Evolutionary conservation across 768 basidiomycete genomes (phyloP), one percentile per base, ranked within the genome.

Genomic region (Boletales sp.): DNA sequence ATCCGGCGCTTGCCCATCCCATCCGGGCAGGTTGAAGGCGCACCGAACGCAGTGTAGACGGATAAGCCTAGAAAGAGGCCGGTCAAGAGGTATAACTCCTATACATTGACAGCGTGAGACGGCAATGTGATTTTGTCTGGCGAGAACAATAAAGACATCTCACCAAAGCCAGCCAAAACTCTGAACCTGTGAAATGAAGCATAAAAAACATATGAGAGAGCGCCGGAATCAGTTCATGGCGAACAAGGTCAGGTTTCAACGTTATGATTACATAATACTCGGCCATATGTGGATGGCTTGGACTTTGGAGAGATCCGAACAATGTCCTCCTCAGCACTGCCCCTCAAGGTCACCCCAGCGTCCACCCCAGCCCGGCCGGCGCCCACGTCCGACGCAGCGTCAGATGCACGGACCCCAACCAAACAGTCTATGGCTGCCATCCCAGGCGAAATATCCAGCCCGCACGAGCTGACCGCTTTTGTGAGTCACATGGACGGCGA

Each of bases 381-480:
- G 9, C 40, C 59, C 19, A 36, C 48, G 14, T 52, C 66, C 8
- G 67, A 64, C 2, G 51, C 35, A 43, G 52, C 62, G 47, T 53
- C 64, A 19, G 55, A 48, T 40, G 39, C 55, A 29, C 58, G 51
- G 59, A 82, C 79, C n/a, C 79, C 80, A 21, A 74, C 78, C 47
- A 80, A 77, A 55, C 74, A 74, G 46, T 50, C 59, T 0, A 50
- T 69, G 19, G 62, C 63, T 50, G 51, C 69, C 32, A 68, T 60
- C 55, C 68, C 76, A 1, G 74, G 74, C 50, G 89, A 93, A 58
- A 91, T 91, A 32, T 91, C 93, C 2, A 92, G 90, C 61, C 94
- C 94, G 1, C 93, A 94, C 65, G 94, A 97, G 66, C 70, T 97
- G 56, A 95, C 94, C 29, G 91, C 91, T 18, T 97, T 94, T 70